Percentiles rank a stretch among this genome's conserved stretches.
Conservation (phyloP, 2,329 filamentous ascomycete species). For the Paecilomyces fulvus region DNA sequence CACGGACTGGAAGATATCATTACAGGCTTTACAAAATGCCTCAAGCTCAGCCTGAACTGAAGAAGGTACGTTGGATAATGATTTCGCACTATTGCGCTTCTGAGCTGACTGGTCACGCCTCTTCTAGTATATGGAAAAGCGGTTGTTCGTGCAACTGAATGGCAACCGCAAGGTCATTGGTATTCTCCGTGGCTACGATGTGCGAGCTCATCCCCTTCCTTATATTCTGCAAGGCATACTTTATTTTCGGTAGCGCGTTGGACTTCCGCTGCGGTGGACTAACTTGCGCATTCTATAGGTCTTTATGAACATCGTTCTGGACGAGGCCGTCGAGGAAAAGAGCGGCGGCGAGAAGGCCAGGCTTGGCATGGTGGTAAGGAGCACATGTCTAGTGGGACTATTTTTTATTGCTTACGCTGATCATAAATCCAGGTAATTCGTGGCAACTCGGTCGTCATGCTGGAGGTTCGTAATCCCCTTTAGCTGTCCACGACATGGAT, state of each 20-base stretch:
- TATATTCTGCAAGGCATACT: background rate
- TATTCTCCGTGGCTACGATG: slow-evolving; percentile 90
- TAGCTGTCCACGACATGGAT: background rate
- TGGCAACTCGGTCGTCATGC: slow-evolving; percentile 97
- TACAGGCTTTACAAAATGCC: slow-evolving; percentile 60
- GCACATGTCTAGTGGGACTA: background rate
- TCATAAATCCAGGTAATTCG: slow-evolving; percentile 65
- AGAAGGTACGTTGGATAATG: slow-evolving; percentile 61
- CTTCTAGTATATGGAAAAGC: slow-evolving; percentile 92
- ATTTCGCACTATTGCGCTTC: slow-evolving; percentile 2
- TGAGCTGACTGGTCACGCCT: slow-evolving; percentile 11
- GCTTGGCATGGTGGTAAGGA: slow-evolving; percentile 82
- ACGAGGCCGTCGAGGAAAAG: slow-evolving; percentile 95
- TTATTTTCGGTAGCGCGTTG: background rate
- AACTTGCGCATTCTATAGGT: slow-evolving; percentile 49
- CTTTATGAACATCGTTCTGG: slow-evolving; percentile 95
- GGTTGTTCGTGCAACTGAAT: slow-evolving; percentile 94
- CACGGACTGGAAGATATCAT: slow-evolving; percentile 14
- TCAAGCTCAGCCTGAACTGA: slow-evolving; percentile 96
- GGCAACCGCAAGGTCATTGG: slow-evolving; percentile 96
- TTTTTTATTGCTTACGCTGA: background rate
- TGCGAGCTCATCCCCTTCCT: slow-evolving; percentile 38
- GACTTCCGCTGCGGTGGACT: background rate
- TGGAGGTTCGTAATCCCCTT: slow-evolving; percentile 54
- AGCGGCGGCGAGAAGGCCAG: slow-evolving; percentile 80